A percentile compares a stretch with the other conserved stretches of the same genome.
These are phyloP conservation scores for Cyclostephanos tholiformis DNA, from an alignment of 108 stramenopile genomes.

Conservation along the genomic window DNA sequence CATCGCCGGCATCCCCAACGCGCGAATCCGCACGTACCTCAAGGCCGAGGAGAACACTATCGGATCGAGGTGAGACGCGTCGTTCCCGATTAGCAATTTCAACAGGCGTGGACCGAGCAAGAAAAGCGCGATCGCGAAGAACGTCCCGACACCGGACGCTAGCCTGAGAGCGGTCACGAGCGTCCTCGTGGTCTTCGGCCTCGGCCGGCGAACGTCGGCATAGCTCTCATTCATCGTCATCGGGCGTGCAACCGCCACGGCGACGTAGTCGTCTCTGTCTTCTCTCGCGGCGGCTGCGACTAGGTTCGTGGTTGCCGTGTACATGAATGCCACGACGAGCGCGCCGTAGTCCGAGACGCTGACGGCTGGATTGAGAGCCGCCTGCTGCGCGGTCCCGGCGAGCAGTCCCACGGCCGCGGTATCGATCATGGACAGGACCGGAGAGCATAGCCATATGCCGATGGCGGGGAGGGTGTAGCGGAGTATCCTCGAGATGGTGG, in stretches of 20 bases:
- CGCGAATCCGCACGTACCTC: slow-evolving; percentile 83
- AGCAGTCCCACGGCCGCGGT: slow-evolving; percentile 78
- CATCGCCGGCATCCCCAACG: slow-evolving; percentile 85
- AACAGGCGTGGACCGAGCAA: slow-evolving; percentile 58
- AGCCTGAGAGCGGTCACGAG: slow-evolving; percentile 73
- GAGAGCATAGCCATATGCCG: slow-evolving; percentile 84
- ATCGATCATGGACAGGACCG: slow-evolving; percentile 82
- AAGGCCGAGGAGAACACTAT: slow-evolving; percentile 71
- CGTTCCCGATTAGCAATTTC: slow-evolving; percentile 74
- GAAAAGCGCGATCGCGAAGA: slow-evolving; percentile 52
- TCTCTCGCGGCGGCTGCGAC: slow-evolving; percentile 70
- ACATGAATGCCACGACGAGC: slow-evolving; percentile 82
- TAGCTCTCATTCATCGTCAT: neutral
- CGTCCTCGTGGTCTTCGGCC: slow-evolving; percentile 54
- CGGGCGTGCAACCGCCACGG: slow-evolving; percentile 28
- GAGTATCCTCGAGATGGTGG: slow-evolving; percentile 65
- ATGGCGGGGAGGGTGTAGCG: slow-evolving; percentile 85
- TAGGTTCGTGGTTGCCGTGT: slow-evolving; percentile 84
- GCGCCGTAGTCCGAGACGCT: slow-evolving; percentile 77
- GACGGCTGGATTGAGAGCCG: slow-evolving; percentile 83
- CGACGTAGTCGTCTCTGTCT: slow-evolving; percentile 48
- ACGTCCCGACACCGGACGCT: slow-evolving; percentile 63
- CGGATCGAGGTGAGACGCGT: slow-evolving; percentile 53
- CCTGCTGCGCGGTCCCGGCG: slow-evolving; percentile 82
- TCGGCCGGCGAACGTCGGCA: neutral